Conservation (phyloP, 331 rosid genomes). For the Malus hybrid region DNA sequence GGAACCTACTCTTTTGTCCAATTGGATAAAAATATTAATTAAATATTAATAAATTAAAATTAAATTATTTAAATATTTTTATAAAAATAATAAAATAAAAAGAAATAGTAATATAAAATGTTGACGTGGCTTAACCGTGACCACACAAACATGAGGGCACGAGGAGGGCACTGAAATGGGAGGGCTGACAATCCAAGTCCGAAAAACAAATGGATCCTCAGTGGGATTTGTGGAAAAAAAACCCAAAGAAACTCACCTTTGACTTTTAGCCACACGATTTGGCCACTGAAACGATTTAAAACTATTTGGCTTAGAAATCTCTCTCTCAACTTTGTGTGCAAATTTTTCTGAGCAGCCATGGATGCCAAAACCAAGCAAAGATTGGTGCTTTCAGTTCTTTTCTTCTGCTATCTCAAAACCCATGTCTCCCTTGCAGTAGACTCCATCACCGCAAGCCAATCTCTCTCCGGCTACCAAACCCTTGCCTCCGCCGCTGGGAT, state of each 20-base stretch:
- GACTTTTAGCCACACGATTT: background rate
- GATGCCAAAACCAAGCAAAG: background rate
- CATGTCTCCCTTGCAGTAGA: background rate
- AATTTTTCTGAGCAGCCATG: constrained; percentile 9
- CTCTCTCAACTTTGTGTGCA: background rate
- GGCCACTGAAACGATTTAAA: background rate
- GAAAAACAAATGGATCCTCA: background rate
- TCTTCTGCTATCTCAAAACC: background rate
- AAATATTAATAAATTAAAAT: too few species aligned
- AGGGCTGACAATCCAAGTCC: too few species aligned
- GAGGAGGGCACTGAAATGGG: too few species aligned
- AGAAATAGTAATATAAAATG: too few species aligned
- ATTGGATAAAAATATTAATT: too few species aligned
- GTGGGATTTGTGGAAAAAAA: background rate
- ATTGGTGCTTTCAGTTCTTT: background rate
- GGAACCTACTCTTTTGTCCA: too few species aligned
- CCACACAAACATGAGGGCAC: too few species aligned
- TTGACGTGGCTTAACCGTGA: too few species aligned
- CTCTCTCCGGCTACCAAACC: constrained; percentile 12
- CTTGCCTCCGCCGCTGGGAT: constrained; percentile 3
- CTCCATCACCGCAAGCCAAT: constrained; percentile 3
- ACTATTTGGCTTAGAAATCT: background rate
- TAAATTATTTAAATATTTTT: too few species aligned
- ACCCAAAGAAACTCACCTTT: background rate
- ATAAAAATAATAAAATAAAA: too few species aligned